A percentile compares a stretch with the other conserved stretches of the same genome.
phyloP scores from a whole-genome alignment of 1,139 yeast genomes.

The Diutina rugosa region DNA sequence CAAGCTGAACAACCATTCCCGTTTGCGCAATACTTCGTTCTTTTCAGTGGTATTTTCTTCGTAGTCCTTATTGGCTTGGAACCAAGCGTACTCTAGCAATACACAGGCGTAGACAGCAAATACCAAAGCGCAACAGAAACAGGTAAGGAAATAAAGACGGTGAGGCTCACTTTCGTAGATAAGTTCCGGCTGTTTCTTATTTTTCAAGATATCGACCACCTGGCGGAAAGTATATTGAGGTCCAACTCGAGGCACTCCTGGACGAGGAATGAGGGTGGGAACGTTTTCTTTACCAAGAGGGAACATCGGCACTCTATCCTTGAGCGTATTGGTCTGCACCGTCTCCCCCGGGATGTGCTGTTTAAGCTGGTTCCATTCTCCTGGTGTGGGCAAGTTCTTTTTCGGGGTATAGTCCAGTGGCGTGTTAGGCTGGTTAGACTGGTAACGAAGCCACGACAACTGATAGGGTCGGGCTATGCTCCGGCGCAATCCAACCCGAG shows the following conservation, averaged over 20 bases:
- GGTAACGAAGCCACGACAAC: neutral
- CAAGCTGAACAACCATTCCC: conserved; percentile 25
- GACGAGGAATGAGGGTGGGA: conserved; percentile 60
- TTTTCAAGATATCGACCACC: conserved; percentile 46
- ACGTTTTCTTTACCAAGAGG: conserved; percentile 55
- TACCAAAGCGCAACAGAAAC: conserved; percentile 57
- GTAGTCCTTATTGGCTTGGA: conserved; percentile 44
- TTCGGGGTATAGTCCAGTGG: conserved; percentile 17
- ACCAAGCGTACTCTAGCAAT: conserved; percentile 43
- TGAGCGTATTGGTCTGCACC: conserved; percentile 31
- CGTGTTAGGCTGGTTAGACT: conserved; percentile 7
- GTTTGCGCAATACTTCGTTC: conserved; percentile 18
- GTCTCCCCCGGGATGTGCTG: conserved; percentile 53
- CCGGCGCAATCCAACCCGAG: neutral
- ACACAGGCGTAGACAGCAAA: conserved; percentile 57
- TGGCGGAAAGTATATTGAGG: conserved; percentile 45
- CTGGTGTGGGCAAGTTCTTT: conserved; percentile 19
- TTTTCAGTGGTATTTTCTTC: conserved; percentile 41
- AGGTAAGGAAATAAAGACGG: conserved; percentile 55
- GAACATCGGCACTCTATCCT: conserved; percentile 45
- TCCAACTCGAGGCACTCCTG: conserved; percentile 63
- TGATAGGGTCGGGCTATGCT: neutral
- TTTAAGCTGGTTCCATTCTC: conserved; percentile 33
- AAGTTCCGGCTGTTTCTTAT: conserved; percentile 53
- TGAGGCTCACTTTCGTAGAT: conserved; percentile 81